Conservation (phyloP, 768 basidiomycete species). For the Leccinum barrowsii region DNA sequence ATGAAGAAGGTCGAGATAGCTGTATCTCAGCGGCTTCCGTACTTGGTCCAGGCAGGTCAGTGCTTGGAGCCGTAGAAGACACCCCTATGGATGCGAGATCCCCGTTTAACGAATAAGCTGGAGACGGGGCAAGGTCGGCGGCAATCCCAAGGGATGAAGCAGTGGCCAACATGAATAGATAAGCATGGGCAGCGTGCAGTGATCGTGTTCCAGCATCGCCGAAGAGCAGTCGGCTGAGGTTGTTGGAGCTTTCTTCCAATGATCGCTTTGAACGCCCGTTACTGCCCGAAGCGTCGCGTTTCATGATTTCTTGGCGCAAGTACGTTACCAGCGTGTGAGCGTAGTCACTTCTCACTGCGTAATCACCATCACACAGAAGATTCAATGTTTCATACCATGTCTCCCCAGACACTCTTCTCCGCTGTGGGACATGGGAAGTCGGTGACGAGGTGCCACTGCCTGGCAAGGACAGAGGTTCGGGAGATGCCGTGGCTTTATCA, state of each 20-base stretch:
- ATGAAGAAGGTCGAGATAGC: constrained; percentile 34
- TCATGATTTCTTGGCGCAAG: constrained; percentile 71
- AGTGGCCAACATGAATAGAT: constrained; percentile 75
- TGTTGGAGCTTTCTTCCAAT: constrained; percentile 45
- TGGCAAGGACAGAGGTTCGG: constrained; percentile 26
- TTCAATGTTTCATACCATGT: constrained; percentile 90
- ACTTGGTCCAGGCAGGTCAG: constrained; percentile 25
- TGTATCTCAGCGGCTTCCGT: constrained; percentile 18
- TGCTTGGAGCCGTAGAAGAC: constrained; percentile 31
- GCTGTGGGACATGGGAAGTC: constrained; percentile 41
- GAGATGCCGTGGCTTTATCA: constrained; percentile 10
- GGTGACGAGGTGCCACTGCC: constrained; percentile 27
- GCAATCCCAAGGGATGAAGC: constrained; percentile 57
- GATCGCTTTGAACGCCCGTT: constrained; percentile 43
- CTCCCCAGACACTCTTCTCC: constrained; percentile 72
- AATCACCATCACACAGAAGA: constrained; percentile 76
- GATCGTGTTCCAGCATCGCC: constrained; percentile 68
- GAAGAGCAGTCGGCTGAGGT: constrained; percentile 45
- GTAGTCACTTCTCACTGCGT: constrained; percentile 77
- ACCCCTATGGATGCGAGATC: constrained; percentile 28
- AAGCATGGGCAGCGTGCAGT: constrained; percentile 76
- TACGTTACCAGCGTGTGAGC: constrained; percentile 71
- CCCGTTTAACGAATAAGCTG: constrained; percentile 36
- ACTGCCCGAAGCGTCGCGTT: constrained; percentile 45
- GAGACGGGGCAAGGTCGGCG: constrained; percentile 38